Evolutionary conservation across 1,139 yeast genomes (phyloP).

Genomic region (Blastobotrys proliferans): DNA sequence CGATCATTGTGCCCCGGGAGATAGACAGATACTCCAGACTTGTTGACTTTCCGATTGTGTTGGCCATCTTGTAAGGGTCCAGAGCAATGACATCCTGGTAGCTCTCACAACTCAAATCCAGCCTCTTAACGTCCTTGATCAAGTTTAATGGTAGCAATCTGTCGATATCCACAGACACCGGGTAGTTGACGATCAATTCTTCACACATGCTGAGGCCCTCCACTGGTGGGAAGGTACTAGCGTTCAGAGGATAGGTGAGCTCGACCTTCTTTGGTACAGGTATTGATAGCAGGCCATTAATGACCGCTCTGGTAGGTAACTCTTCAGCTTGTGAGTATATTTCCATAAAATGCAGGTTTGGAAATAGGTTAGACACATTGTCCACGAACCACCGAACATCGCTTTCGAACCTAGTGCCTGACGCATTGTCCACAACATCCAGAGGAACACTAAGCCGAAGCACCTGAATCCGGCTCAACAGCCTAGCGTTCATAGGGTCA

Average conservation of each 20-base stretch:
- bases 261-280: constrained; percentile 7
- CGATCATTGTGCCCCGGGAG: background rate
- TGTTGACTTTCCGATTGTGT: background rate
- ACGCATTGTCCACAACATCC: background rate
- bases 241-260: background rate
- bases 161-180: constrained; percentile 4
- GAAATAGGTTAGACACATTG: constrained; percentile 1
- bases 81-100: background rate
- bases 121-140: background rate
- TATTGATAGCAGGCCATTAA: constrained; percentile 1
- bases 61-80: background rate
- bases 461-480: background rate
- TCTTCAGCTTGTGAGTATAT: background rate
- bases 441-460: constrained; percentile 6
- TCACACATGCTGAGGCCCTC: background rate
- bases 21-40: background rate
- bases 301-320: background rate
- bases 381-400: constrained; percentile 6
- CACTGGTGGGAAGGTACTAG: constrained; percentile 1
- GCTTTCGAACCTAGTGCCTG: constrained; percentile 4
- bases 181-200: background rate
- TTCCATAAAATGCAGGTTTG: constrained; percentile 5
- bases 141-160: background rate
- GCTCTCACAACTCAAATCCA: background rate
- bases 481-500: constrained; percentile 1